Evolutionary conservation across 73 alveolate species (phyloP).

Genomic region (Durusdinium trenchii): DNA sequence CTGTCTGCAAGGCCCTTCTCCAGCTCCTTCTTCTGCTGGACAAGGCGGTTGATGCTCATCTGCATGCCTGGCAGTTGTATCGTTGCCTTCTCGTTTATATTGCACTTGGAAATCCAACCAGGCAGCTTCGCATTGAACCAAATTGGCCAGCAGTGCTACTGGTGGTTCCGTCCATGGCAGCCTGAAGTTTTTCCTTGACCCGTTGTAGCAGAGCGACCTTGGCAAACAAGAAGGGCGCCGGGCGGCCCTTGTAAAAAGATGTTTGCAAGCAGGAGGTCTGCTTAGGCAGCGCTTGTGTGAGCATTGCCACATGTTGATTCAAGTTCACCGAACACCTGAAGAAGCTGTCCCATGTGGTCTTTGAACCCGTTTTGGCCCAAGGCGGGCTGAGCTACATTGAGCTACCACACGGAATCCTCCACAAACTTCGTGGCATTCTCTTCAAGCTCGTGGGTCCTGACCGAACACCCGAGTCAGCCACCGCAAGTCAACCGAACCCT

Average conservation of each 20-base stretch:
- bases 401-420: not conserved
- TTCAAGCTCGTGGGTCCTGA: slow-evolving; percentile 63
- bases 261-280: too few species aligned
- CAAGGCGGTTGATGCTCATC: slow-evolving; percentile 10
- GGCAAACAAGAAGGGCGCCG: too few species aligned
- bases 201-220: slow-evolving; percentile 35
- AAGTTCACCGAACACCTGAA: too few species aligned
- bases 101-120: not conserved
- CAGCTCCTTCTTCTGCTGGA: slow-evolving; percentile 58
- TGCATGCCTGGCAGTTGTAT: slow-evolving; percentile 48
- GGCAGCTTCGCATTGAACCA: not conserved
- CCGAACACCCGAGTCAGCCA: not conserved
- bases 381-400: not conserved
- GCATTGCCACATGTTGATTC: too few species aligned
- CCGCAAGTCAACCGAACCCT: too few species aligned
- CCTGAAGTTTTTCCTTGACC: slow-evolving; percentile 19
- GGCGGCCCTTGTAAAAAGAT: too few species aligned
- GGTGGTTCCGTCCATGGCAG: slow-evolving; percentile 29
- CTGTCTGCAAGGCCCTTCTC: slow-evolving; percentile 65
- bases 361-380: not conserved
- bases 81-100: not conserved
- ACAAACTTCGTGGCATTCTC: slow-evolving; percentile 12
- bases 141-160: not conserved
- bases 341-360: not conserved
- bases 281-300: too few species aligned